Percentiles rank a stretch among this genome's conserved stretches.
Evolutionary conservation across 805 yeast species (phyloP).

Genomic region (Cyberlindnera lachancei): DNA sequence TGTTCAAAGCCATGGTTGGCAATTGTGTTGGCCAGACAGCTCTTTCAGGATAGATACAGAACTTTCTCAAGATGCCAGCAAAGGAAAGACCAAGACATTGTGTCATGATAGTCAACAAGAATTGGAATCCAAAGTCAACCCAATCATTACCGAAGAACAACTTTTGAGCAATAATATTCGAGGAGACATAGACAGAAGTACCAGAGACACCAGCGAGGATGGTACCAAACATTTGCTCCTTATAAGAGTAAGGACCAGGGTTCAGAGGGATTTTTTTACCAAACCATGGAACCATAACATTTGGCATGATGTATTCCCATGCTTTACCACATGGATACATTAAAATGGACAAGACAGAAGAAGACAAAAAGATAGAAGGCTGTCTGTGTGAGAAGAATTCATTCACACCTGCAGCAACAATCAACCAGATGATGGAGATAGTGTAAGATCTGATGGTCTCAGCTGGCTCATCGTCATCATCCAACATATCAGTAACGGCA

Average conservation of each 20-base stretch:
- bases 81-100: constrained; percentile 62
- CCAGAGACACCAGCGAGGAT: constrained; percentile 27
- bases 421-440: constrained; percentile 37
- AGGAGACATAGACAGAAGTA: constrained; percentile 27
- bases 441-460: constrained; percentile 39
- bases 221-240: constrained; percentile 63
- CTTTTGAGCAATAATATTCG: constrained; percentile 31
- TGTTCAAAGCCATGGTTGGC: constrained; percentile 45
- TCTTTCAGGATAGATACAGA: constrained; percentile 43
- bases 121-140: constrained; percentile 42
- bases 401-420: constrained; percentile 46
- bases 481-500: constrained; percentile 47
- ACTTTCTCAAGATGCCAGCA: constrained; percentile 56
- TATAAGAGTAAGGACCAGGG: constrained; percentile 58
- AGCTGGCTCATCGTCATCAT: constrained; percentile 39
- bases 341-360: constrained; percentile 40
- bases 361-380: constrained; percentile 38
- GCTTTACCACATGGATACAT: constrained; percentile 38
- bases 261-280: constrained; percentile 39
- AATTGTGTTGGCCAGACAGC: constrained; percentile 48
- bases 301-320: constrained; percentile 37
- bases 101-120: constrained; percentile 44
- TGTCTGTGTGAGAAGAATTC: constrained; percentile 50
- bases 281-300: constrained; percentile 31
- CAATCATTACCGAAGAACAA: constrained; percentile 23